Conservation (phyloP, 306 rosid genomes). For the Dalbergia oliveri region DNA sequence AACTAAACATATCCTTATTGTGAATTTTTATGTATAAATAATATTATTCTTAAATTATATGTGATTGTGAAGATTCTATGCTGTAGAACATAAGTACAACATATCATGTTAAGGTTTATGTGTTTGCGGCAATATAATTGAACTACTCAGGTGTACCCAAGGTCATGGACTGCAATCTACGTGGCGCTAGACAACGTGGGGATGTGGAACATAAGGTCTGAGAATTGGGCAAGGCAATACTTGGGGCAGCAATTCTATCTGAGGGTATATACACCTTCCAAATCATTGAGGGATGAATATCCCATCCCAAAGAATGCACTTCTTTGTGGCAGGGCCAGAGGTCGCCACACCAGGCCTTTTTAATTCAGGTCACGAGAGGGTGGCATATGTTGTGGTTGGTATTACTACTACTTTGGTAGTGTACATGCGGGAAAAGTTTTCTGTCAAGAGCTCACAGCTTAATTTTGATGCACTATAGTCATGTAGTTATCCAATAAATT, state of each 20-base stretch:
- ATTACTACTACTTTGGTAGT: not conserved
- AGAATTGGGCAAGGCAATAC: constrained; percentile 79
- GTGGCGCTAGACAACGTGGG: constrained; percentile 73
- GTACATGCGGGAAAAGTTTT: not conserved
- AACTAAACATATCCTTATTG: too few species aligned
- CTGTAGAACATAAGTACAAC: too few species aligned
- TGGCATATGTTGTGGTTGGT: constrained; percentile 33
- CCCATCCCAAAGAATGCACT: constrained; percentile 72
- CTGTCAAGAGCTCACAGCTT: too few species aligned
- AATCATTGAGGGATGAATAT: constrained; percentile 66
- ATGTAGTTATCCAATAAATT: too few species aligned
- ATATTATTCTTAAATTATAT: too few species aligned
- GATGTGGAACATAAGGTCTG: constrained; percentile 81
- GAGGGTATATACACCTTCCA: constrained; percentile 61
- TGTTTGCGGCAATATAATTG: too few species aligned
- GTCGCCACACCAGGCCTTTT: constrained; percentile 62
- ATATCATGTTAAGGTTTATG: too few species aligned
- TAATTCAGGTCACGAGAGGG: too few species aligned
- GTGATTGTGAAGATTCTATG: too few species aligned
- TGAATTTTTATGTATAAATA: too few species aligned
- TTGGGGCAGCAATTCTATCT: constrained; percentile 79
- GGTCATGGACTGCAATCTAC: constrained; percentile 77
- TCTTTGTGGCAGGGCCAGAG: constrained; percentile 73
- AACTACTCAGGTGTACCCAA: constrained; percentile 66
- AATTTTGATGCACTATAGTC: too few species aligned